These are phyloP conservation scores for Penicillium fimorum DNA, from an alignment of 495 filamentous ascomycete genomes.

Conservation along the genomic window DNA sequence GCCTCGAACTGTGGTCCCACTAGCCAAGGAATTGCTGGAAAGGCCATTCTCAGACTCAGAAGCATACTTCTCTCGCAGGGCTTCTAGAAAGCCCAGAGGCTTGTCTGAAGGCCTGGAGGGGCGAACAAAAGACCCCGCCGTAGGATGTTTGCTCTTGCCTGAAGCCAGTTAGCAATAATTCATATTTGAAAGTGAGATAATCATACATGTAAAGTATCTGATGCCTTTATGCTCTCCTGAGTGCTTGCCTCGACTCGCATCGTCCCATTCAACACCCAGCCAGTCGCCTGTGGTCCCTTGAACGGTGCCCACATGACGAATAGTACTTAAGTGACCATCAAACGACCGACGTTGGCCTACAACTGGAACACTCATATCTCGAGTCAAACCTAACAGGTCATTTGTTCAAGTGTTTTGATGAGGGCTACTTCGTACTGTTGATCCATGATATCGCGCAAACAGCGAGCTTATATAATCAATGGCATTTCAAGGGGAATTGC, in stretches of 20 bases:
- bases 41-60: slow-evolving; percentile 44
- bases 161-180: slow-evolving; percentile 13
- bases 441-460: not conserved
- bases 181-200: not conserved
- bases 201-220: slow-evolving; percentile 79
- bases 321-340: slow-evolving; percentile 69
- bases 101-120: slow-evolving; percentile 67
- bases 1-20: slow-evolving; percentile 26
- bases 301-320: slow-evolving; percentile 78
- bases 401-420: not conserved
- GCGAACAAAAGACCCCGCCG: slow-evolving; percentile 82
- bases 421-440: not conserved
- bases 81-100: slow-evolving; percentile 71
- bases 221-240: slow-evolving; percentile 75
- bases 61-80: slow-evolving; percentile 79
- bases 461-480: slow-evolving; percentile 30
- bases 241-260: slow-evolving; percentile 81
- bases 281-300: slow-evolving; percentile 75
- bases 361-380: slow-evolving; percentile 15
- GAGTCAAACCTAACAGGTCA: not conserved
- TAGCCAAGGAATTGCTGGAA: slow-evolving; percentile 10
- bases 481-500: no score
- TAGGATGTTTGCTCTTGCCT: slow-evolving; percentile 66
- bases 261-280: slow-evolving; percentile 98
- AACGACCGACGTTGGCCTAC: slow-evolving; percentile 70